A percentile compares a stretch with the other conserved stretches of the same genome.
phyloP scores from a whole-genome alignment of 2,329 filamentous ascomycete genomes.

The Elsinoe perseae region DNA sequence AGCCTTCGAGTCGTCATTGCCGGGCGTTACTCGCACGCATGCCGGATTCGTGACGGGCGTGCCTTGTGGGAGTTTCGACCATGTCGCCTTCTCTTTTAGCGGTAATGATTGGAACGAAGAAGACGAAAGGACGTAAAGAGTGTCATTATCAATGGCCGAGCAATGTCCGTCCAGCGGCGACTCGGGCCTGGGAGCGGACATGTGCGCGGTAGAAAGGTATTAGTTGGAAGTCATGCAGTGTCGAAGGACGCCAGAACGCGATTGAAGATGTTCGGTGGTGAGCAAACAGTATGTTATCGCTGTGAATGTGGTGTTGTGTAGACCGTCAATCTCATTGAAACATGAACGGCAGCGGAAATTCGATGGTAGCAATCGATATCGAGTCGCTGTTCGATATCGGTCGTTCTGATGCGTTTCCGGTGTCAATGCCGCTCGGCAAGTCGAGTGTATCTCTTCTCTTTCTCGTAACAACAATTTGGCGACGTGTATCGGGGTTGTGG shows the following conservation, averaged over 20 bases:
- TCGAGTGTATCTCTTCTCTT: background rate
- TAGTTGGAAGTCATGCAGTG: conserved; percentile 11
- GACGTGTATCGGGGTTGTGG: background rate
- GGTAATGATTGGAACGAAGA: conserved; percentile 66
- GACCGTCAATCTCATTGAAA: background rate
- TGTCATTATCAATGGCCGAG: conserved; percentile 71
- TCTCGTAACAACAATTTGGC: background rate
- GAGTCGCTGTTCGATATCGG: background rate
- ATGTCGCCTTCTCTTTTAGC: conserved; percentile 61
- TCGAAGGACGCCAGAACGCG: background rate
- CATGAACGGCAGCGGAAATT: background rate
- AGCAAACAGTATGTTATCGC: background rate
- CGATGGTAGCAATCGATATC: conserved; percentile 3
- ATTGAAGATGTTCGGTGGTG: background rate
- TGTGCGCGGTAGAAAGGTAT: conserved; percentile 31
- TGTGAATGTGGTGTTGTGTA: background rate
- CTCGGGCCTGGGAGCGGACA: conserved; percentile 65
- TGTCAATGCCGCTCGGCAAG: background rate
- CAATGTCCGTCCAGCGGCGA: conserved; percentile 68
- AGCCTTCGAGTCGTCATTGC: conserved; percentile 49
- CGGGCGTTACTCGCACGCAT: conserved; percentile 64
- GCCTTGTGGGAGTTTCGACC: conserved; percentile 59
- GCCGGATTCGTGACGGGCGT: conserved; percentile 64
- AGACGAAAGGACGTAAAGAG: conserved; percentile 73
- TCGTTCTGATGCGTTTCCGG: background rate